Evolutionary conservation across 352 stramenopile genomes (phyloP).

Genomic region (Globisporangium perplexum): DNA sequence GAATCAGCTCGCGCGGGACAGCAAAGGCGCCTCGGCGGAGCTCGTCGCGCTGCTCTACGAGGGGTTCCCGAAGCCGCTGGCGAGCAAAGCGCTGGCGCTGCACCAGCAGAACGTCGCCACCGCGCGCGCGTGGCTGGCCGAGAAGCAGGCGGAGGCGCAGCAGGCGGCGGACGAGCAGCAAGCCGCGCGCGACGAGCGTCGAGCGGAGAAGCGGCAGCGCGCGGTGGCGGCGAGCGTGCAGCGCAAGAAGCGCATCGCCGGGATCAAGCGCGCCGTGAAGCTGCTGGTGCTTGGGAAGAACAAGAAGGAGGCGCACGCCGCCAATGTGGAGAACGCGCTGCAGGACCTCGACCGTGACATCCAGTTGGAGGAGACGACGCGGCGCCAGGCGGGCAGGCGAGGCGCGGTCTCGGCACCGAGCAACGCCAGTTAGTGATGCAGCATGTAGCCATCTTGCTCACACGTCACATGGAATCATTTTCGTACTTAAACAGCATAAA

Average conservation of each 20-base stretch:
- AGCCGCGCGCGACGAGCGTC: background rate
- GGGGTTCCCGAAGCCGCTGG: conserved; percentile 26
- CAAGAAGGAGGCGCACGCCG: background rate
- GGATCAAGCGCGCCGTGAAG: background rate
- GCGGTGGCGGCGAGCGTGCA: background rate
- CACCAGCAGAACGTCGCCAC: background rate
- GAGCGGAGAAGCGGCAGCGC: background rate
- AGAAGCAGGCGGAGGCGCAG: background rate
- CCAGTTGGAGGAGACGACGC: background rate
- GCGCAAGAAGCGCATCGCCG: background rate
- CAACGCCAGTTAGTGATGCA: no score
- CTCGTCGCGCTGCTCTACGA: conserved; percentile 33
- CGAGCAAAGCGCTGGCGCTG: conserved; percentile 25
- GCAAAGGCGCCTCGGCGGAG: conserved; percentile 23
- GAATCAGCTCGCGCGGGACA: conserved; percentile 24
- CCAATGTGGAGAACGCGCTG: background rate
- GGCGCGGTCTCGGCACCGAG: no score
- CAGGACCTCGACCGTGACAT: background rate
- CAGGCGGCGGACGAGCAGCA: background rate
- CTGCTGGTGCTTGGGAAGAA: background rate
- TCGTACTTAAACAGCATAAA: background rate
- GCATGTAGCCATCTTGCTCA: background rate
- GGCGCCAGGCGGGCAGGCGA: no score
- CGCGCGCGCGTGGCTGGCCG: background rate
- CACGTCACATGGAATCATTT: background rate